These are phyloP conservation scores for Mucor mucedo DNA, from an alignment of 371 early-diverging fungal genomes.

Conservation along the genomic window DNA sequence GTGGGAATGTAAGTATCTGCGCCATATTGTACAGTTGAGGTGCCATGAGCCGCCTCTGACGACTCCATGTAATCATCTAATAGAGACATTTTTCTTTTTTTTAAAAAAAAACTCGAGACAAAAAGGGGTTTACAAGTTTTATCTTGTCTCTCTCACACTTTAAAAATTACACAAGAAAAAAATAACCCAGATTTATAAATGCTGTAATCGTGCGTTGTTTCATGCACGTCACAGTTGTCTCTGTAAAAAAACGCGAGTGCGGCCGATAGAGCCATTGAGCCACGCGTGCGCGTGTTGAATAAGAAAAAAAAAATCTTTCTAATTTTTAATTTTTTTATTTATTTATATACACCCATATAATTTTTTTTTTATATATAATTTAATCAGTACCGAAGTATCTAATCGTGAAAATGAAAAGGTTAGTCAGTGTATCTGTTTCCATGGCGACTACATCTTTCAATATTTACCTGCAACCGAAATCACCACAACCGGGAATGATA, in stretches of 20 bases:
- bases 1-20: conserved; percentile 16
- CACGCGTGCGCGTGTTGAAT: background rate
- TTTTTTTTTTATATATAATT: background rate
- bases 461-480: conserved; percentile 80
- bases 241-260: no score
- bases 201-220: background rate
- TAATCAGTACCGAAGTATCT: conserved; percentile 60
- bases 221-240: conserved; percentile 9
- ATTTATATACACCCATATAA: background rate
- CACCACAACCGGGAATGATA: conserved; percentile 94
- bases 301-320: background rate
- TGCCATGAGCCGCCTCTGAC: conserved; percentile 31
- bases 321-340: background rate
- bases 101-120: background rate
- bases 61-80: conserved; percentile 47
- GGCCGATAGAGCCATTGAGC: background rate
- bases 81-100: conserved; percentile 32
- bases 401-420: background rate
- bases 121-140: conserved; percentile 4
- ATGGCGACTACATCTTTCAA: no score
- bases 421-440: no score
- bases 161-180: background rate
- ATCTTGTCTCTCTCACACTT: background rate
- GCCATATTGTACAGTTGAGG: conserved; percentile 22
- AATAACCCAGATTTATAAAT: background rate